Evolutionary conservation across 208 protist genomes (phyloP), one percentile per base, ranked within the genome.

Genomic region (Novymonas esmeraldas): DNA sequence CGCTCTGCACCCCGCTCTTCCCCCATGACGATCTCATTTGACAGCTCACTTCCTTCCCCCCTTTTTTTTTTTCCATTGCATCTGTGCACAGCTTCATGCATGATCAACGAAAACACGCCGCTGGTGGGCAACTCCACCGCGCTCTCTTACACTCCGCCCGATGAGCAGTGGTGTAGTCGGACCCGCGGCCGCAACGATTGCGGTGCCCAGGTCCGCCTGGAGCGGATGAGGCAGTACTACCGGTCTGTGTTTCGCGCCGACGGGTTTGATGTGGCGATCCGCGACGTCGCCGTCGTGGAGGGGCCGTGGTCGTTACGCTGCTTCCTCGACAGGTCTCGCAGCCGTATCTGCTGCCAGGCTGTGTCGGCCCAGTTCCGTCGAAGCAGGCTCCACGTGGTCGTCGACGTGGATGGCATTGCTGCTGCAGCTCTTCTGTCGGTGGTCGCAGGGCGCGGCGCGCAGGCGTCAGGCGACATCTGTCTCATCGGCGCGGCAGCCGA

Each of bases 301-400:
- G 67, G 62, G 24, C 56, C 71, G 18, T 46, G 67, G 52, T 42
- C 82, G 11, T 48, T 60, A n/a, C 64, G 66, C 22, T 78, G 56
- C 38, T 71, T 75, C n/a, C 62, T 61, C 18, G 64, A 33, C n/a
- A 10, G 60, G 4, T 59, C 41, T n/a, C 31, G 57, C 1, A 62
- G 74, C 18, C 65, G 68, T 20, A 71, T 80, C 14, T 68, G 63
- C 24, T 91, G 85, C 63, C 68, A 86, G 49, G 50, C 50, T 44
- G 76, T 81, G 38, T 63, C 80, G 3, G 78, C 84, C 10, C 29
- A 77, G 18, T 79, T 87, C 58, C 18, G 51, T 9, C 50, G 69
- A 34, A 76, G 60, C 36, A 36, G 63, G 41, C 50, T 91, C 39
- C 85, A 91, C 45, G 62, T 79, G 7, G 51, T 87, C 44, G 68